These are phyloP conservation scores for Rhizoclosmatium hyalinum DNA, from an alignment of 371 early-diverging fungal genomes.

Conservation along the genomic window DNA sequence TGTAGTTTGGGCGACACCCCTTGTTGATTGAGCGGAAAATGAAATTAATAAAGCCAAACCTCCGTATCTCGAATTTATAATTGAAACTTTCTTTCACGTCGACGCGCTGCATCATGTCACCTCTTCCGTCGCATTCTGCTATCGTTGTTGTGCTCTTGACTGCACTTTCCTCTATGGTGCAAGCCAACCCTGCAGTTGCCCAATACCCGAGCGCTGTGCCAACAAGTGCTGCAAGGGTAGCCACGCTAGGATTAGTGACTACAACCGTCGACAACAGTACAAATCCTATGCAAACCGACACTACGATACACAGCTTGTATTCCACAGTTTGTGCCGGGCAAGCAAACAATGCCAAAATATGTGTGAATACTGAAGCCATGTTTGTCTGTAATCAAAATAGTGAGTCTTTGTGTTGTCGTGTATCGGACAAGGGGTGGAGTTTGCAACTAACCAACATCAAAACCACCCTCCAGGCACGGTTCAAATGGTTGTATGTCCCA, in stretches of 20 bases:
- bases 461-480: neutral
- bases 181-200: too few relatives aligned
- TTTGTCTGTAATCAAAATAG: neutral
- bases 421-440: neutral
- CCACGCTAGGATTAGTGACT: neutral
- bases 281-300: neutral
- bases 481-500: neutral
- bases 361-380: constrained; percentile 3
- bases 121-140: too few relatives aligned
- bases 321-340: neutral
- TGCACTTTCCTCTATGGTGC: too few relatives aligned
- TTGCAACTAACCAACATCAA: neutral
- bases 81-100: too few relatives aligned
- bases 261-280: neutral
- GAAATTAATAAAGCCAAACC: too few relatives aligned
- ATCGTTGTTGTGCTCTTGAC: too few relatives aligned
- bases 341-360: neutral
- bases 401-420: neutral
- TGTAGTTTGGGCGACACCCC: too few relatives aligned
- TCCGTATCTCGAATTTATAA: too few relatives aligned
- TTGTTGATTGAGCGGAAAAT: too few relatives aligned
- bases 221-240: too few relatives aligned
- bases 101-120: too few relatives aligned
- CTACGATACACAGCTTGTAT: neutral
- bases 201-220: too few relatives aligned